Conservation (phyloP, 202 grass and related monocot genomes). For the Cymbopogon flexuosus region DNA sequence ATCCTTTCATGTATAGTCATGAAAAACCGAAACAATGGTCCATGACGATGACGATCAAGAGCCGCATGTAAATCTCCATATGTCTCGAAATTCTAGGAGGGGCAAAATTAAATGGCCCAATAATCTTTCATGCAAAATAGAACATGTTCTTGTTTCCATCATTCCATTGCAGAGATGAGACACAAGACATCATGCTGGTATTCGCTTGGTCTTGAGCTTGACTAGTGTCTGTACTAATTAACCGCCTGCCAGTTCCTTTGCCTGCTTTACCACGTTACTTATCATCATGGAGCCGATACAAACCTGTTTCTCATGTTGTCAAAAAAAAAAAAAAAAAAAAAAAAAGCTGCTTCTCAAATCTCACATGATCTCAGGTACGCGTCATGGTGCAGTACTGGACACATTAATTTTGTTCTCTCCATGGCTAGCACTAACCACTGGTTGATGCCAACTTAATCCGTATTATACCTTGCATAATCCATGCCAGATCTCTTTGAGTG, state of each 20-base stretch:
- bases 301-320: too few species aligned
- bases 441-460: slow-evolving; percentile 15
- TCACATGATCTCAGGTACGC: slow-evolving; percentile 30
- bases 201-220: not conserved
- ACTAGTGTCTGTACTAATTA: not conserved
- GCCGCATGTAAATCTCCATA: not conserved
- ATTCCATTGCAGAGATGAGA: not conserved
- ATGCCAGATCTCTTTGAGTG: slow-evolving; percentile 29
- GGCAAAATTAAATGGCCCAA: not conserved
- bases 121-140: not conserved
- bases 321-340: too few species aligned
- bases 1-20: not conserved
- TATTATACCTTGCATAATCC: slow-evolving; percentile 30
- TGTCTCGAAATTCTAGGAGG: not conserved
- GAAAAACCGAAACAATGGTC: not conserved
- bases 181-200: not conserved
- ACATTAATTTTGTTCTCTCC: not conserved
- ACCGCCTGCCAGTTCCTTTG: not conserved
- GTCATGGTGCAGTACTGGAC: slow-evolving; percentile 17
- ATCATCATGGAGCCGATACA: not conserved
- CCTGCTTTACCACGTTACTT: not conserved
- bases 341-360: not conserved
- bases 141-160: not conserved
- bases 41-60: not conserved
- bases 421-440: slow-evolving; percentile 4